A percentile compares a stretch with the other conserved stretches of the same genome.
These are phyloP conservation scores for Wallacemonas collosoma DNA, from an alignment of 208 protist species.

Conservation along the genomic window DNA sequence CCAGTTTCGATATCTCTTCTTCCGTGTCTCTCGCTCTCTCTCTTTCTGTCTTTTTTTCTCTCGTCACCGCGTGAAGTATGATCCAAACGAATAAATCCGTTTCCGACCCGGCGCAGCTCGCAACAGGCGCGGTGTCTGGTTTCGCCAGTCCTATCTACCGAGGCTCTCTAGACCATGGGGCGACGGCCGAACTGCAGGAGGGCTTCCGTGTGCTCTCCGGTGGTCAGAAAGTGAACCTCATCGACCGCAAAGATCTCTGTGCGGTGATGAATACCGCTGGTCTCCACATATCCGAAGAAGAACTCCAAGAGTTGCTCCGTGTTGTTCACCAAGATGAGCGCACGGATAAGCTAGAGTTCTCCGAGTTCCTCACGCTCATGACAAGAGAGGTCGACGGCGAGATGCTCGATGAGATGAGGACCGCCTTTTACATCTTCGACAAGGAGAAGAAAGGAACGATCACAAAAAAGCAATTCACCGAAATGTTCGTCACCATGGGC, in stretches of 20 bases:
- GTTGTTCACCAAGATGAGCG: slow-evolving; percentile 88
- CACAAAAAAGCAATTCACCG: slow-evolving; percentile 57
- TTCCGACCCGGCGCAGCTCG: slow-evolving; percentile 2
- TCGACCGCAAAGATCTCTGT: slow-evolving; percentile 96
- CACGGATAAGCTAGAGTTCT: slow-evolving; percentile 86
- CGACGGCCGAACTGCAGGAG: slow-evolving; percentile 98
- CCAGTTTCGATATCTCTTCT: not conserved
- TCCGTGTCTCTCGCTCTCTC: not conserved
- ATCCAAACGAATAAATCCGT: slow-evolving; percentile 4
- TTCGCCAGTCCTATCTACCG: slow-evolving; percentile 38
- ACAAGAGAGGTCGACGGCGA: slow-evolving; percentile 38
- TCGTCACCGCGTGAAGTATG: not conserved
- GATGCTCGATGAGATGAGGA: slow-evolving; percentile 76
- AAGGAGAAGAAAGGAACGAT: slow-evolving; percentile 84
- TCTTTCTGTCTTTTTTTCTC: not conserved
- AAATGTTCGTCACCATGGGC: slow-evolving; percentile 67
- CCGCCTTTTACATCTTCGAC: slow-evolving; percentile 81
- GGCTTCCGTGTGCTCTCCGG: slow-evolving; percentile 98
- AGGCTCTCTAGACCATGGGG: slow-evolving; percentile 91
- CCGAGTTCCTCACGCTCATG: slow-evolving; percentile 77
- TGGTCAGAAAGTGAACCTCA: slow-evolving; percentile 85
- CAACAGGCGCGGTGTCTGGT: slow-evolving; percentile 17
- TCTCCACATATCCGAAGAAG: slow-evolving; percentile 86
- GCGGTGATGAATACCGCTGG: slow-evolving; percentile 97
- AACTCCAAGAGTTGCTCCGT: slow-evolving; percentile 95